Evolutionary conservation across 495 filamentous ascomycete species (phyloP).

Genomic region (Neurospora hispaniola): DNA sequence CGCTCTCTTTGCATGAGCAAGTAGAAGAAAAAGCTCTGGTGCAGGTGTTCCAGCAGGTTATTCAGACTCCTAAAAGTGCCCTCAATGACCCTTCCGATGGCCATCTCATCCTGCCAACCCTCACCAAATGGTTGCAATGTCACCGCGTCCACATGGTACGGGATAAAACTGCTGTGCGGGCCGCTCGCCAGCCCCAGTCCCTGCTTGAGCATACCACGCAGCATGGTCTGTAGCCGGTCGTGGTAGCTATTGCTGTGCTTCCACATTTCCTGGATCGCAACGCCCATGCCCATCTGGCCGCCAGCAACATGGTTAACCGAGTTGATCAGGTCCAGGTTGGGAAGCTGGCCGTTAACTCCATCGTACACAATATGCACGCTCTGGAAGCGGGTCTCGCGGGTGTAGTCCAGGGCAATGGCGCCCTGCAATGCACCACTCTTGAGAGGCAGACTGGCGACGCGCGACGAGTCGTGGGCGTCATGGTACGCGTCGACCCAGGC

Average conservation of each 20-base stretch:
- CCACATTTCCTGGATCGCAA: constrained; percentile 78
- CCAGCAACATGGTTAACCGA: constrained; percentile 79
- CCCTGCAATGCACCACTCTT: constrained; percentile 92
- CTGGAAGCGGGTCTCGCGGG: constrained; percentile 71
- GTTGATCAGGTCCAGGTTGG: constrained; percentile 93
- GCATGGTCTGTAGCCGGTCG: constrained; percentile 76
- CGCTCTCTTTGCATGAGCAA: constrained; percentile 78
- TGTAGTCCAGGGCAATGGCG: constrained; percentile 86
- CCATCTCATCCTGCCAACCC: constrained; percentile 97
- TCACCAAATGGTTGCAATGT: constrained; percentile 82
- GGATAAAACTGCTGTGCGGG: constrained; percentile 89
- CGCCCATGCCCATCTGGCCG: constrained; percentile 84
- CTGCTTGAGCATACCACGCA: constrained; percentile 88
- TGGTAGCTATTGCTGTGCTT: constrained; percentile 71
- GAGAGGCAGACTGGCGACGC: constrained; percentile 67
- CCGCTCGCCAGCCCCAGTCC: constrained; percentile 82
- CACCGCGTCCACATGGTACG: constrained; percentile 94
- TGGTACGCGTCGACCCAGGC: constrained; percentile 98
- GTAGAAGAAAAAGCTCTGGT: constrained; percentile 99
- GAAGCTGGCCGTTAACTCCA: constrained; percentile 89
- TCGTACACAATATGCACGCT: constrained; percentile 88
- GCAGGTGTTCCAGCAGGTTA: constrained; percentile 90
- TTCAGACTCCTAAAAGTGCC: constrained; percentile 85
- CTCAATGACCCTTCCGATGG: constrained; percentile 79
- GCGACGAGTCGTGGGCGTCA: constrained; percentile 58